These are phyloP conservation scores for Pestalotiopsis sp. DNA, from an alignment of 2,329 filamentous ascomycete genomes.

Conservation along the genomic window DNA sequence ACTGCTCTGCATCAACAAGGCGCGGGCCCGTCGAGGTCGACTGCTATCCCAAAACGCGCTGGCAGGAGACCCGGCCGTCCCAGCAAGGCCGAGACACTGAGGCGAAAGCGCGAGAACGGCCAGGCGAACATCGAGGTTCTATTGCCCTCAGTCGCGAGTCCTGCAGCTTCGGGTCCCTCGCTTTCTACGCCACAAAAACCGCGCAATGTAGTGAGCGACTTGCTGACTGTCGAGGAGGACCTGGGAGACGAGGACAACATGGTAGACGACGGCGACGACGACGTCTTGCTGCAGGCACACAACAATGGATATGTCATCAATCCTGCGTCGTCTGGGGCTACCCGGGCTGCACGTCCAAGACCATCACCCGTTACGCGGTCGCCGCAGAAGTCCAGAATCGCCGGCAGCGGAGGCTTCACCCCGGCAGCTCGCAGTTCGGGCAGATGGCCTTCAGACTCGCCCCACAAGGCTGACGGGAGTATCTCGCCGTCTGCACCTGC, in stretches of 20 bases:
- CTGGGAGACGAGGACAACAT: slow-evolving; percentile 20
- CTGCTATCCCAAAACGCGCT: slow-evolving; percentile 6
- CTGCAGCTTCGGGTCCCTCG: slow-evolving; percentile 33
- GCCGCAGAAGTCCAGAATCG: not conserved
- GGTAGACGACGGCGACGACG: slow-evolving; percentile 23
- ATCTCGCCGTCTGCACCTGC: not conserved
- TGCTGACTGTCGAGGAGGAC: slow-evolving; percentile 26
- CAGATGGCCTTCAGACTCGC: slow-evolving; percentile 15
- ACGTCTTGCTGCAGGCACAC: slow-evolving; percentile 31
- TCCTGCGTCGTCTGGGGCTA: not conserved
- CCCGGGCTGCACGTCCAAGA: not conserved
- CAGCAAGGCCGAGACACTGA: slow-evolving; percentile 29
- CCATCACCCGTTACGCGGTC: not conserved
- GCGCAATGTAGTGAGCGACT: slow-evolving; percentile 16
- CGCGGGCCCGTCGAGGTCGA: slow-evolving; percentile 3
- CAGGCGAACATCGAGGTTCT: slow-evolving; percentile 24
- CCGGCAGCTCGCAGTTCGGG: slow-evolving; percentile 26
- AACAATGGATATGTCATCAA: slow-evolving; percentile 17
- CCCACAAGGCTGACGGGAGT: not conserved
- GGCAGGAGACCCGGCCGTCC: slow-evolving; percentile 27
- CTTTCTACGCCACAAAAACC: slow-evolving; percentile 43
- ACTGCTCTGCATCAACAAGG: not conserved
- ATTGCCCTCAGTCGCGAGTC: slow-evolving; percentile 27
- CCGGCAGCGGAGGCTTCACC: slow-evolving; percentile 25
- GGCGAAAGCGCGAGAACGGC: slow-evolving; percentile 21